Conservation (phyloP, 2,329 filamentous ascomycete genomes). For the Calonectria henricotiae region DNA sequence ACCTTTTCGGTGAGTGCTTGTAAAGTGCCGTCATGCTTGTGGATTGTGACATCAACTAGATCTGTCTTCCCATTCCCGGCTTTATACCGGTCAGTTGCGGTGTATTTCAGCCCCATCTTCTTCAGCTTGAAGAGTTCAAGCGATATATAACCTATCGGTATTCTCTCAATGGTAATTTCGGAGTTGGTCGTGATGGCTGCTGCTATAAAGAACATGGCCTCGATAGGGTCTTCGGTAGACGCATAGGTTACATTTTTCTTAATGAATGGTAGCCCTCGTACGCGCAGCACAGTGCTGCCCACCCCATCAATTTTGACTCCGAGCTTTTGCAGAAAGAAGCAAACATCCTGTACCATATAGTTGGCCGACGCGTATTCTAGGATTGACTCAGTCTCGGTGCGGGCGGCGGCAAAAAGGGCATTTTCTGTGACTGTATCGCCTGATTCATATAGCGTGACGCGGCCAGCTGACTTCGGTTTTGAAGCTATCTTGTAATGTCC, state of each 20-base stretch:
- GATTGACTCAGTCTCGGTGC: not conserved
- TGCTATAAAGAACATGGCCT: slow-evolving; percentile 10
- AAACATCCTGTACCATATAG: slow-evolving; percentile 6
- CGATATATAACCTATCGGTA: not conserved
- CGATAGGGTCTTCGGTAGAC: slow-evolving; percentile 1
- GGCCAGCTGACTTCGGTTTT: not conserved
- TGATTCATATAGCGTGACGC: not conserved
- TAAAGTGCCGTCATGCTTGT: not conserved
- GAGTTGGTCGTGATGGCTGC: slow-evolving; percentile 2
- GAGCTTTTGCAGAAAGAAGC: slow-evolving; percentile 15
- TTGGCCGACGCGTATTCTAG: not conserved
- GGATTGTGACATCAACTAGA: not conserved
- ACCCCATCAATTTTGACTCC: not conserved
- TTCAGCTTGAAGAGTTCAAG: not conserved
- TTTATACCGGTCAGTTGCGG: not conserved
- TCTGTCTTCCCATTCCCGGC: not conserved
- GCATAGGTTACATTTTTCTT: slow-evolving; percentile 19
- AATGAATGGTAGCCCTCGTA: not conserved
- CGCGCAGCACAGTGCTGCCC: not conserved
- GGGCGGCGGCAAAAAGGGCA: not conserved
- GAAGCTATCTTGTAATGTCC: not conserved
- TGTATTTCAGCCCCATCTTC: not conserved
- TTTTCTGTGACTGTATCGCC: slow-evolving; percentile 8
- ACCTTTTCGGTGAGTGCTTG: not conserved
- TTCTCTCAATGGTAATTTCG: not conserved